A percentile compares a stretch with the other conserved stretches of the same genome.
Evolutionary conservation across 2,329 filamentous ascomycete species (phyloP).

Genomic region (Stagonosporopsis cucurbitacearum): DNA sequence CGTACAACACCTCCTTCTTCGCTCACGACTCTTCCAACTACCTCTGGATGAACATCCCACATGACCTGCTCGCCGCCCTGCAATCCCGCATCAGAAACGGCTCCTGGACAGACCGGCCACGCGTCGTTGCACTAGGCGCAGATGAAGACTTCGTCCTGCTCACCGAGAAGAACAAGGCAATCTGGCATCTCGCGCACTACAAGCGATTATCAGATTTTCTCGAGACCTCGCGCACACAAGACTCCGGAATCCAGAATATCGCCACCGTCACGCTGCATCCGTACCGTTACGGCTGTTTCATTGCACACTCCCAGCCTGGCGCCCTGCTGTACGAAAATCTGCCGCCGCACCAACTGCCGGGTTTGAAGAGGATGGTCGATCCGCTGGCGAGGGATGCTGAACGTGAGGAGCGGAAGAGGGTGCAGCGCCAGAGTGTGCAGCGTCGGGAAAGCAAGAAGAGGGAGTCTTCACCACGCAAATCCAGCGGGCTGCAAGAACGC

Average conservation of each 20-base stretch:
- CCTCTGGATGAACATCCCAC: constrained; percentile 44
- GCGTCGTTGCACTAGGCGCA: constrained; percentile 42
- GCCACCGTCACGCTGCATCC: constrained; percentile 34
- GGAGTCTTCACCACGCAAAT: constrained; percentile 12
- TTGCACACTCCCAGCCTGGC: constrained; percentile 34
- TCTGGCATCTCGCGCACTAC: constrained; percentile 41
- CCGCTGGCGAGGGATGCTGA: constrained; percentile 30
- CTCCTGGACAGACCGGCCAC: constrained; percentile 39
- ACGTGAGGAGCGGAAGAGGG: constrained; percentile 6
- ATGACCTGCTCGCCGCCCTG: constrained; percentile 29
- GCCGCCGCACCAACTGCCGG: constrained; percentile 31
- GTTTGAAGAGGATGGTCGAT: constrained; percentile 27
- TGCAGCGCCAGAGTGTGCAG: constrained; percentile 2
- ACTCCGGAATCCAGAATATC: constrained; percentile 29
- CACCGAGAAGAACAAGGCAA: constrained; percentile 37
- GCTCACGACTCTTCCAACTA: constrained; percentile 36
- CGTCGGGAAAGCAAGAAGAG: constrained; percentile 6
- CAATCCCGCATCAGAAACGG: constrained; percentile 39
- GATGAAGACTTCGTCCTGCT: constrained; percentile 39
- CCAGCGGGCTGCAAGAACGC: constrained; percentile 29
- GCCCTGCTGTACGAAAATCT: constrained; percentile 35
- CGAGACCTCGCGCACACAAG: constrained; percentile 25
- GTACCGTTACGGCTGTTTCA: constrained; percentile 41
- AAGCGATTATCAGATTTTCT: constrained; percentile 27
- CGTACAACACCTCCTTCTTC: constrained; percentile 45